Conservation (phyloP, 2,329 filamentous ascomycete genomes). For the Cryphonectria naterciae region DNA sequence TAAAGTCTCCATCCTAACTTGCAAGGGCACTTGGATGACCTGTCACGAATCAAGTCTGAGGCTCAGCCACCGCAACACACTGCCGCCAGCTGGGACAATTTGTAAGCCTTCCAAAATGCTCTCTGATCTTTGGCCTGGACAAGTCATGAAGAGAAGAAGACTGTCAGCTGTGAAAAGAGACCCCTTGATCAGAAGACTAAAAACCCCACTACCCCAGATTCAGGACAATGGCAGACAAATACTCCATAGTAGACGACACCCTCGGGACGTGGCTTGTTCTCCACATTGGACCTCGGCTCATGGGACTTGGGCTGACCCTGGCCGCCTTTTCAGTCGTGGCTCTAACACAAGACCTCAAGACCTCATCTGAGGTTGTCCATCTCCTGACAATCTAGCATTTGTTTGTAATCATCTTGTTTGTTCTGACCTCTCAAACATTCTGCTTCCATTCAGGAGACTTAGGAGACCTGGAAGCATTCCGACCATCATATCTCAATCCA, state of each 20-base stretch:
- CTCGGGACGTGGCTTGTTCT: slow-evolving; percentile 13
- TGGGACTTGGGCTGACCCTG: slow-evolving; percentile 15
- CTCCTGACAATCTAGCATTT: background rate
- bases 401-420: slow-evolving; percentile 5
- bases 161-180: slow-evolving; percentile 2
- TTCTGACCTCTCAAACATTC: background rate
- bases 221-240: background rate
- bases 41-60: background rate
- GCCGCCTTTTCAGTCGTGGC: slow-evolving; percentile 4
- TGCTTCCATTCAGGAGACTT: background rate
- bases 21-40: background rate
- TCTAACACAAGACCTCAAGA: background rate
- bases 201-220: slow-evolving; percentile 1
- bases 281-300: slow-evolving; percentile 28
- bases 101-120: background rate
- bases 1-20: background rate
- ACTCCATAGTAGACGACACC: background rate
- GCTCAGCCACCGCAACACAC: background rate
- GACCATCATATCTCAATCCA: background rate
- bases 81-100: background rate
- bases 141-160: background rate
- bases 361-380: background rate
- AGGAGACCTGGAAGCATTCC: no score
- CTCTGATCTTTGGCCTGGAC: background rate
- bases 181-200: background rate